Percentiles rank a stretch among this genome's conserved stretches.
These are phyloP conservation scores for Bertia moriformis DNA, from an alignment of 2,329 filamentous ascomycete genomes.

Conservation along the genomic window DNA sequence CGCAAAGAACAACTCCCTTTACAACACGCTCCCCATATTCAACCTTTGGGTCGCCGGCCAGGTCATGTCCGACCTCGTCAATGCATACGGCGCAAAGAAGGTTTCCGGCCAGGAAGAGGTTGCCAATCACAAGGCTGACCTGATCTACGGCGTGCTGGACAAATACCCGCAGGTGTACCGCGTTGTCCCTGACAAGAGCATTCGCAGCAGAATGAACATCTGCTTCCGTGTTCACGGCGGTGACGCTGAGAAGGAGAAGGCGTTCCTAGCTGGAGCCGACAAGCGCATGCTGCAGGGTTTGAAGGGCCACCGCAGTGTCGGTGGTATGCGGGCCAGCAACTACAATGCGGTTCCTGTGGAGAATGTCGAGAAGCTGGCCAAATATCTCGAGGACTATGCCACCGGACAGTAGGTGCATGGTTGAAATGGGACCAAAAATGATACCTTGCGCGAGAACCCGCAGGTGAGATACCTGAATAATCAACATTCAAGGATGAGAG, in stretches of 20 bases:
- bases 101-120: conserved; percentile 65
- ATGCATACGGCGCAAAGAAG: conserved; percentile 43
- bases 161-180: conserved; percentile 58
- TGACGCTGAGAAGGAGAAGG: conserved; percentile 58
- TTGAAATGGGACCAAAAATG: too few relatives aligned
- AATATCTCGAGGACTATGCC: conserved; percentile 43
- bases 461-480: too few relatives aligned
- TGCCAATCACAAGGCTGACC: conserved; percentile 57
- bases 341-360: conserved; percentile 71
- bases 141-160: conserved; percentile 69
- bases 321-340: conserved; percentile 73
- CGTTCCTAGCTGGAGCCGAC: conserved; percentile 62
- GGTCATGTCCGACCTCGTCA: conserved; percentile 65
- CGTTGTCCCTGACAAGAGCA: conserved; percentile 61
- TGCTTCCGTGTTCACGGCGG: conserved; percentile 68
- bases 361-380: conserved; percentile 52
- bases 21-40: conserved; percentile 92
- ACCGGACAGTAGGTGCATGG: conserved; percentile 4
- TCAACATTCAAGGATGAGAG: too few relatives aligned
- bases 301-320: conserved; percentile 78
- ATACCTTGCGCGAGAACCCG: too few relatives aligned
- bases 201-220: conserved; percentile 83
- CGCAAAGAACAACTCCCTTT: conserved; percentile 84
- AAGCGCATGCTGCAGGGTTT: conserved; percentile 59
- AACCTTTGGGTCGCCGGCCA: conserved; percentile 81